Evolutionary conservation across 2,329 filamentous ascomycete species (phyloP).

Genomic region (Pyricularia pennisetigena): DNA sequence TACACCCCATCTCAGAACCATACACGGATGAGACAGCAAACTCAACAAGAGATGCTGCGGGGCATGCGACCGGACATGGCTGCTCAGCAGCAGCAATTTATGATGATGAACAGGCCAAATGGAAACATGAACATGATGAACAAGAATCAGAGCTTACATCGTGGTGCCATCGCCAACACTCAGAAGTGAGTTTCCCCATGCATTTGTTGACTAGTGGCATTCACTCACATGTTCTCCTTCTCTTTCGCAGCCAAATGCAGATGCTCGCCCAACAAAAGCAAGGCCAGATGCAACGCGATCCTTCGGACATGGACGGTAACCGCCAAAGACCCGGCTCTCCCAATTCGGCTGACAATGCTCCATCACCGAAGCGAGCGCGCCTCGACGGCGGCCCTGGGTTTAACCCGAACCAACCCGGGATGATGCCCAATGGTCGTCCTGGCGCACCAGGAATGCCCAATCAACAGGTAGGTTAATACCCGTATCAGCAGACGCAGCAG

Average conservation of each 20-base stretch:
- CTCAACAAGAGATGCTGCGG: constrained; percentile 69
- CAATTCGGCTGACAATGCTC: constrained; percentile 73
- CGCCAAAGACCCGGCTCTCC: constrained; percentile 75
- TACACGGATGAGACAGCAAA: constrained; percentile 62
- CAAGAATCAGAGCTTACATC: constrained; percentile 53
- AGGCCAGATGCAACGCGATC: constrained; percentile 76
- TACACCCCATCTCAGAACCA: constrained; percentile 38
- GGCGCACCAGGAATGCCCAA: constrained; percentile 58
- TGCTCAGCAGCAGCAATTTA: constrained; percentile 45
- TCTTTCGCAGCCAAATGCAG: constrained; percentile 50
- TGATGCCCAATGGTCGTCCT: constrained; percentile 68
- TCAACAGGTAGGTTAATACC: constrained; percentile 52
- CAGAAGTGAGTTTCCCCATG: constrained; percentile 47
- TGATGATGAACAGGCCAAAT: constrained; percentile 60
- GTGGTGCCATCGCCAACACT: constrained; percentile 71
- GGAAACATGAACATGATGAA: constrained; percentile 49
- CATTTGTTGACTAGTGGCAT: background rate
- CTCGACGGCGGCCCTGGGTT: constrained; percentile 58
- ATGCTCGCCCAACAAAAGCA: constrained; percentile 58
- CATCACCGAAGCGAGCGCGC: constrained; percentile 82
- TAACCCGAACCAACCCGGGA: constrained; percentile 57
- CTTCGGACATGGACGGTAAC: constrained; percentile 77
- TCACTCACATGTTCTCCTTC: constrained; percentile 12
- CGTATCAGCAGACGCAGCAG: constrained; percentile 45
- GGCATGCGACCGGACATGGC: constrained; percentile 53